Evolutionary conservation across 257 asterid genomes (phyloP), one percentile per base, ranked within the genome.

Genomic region (Primulina huaijiensis): DNA sequence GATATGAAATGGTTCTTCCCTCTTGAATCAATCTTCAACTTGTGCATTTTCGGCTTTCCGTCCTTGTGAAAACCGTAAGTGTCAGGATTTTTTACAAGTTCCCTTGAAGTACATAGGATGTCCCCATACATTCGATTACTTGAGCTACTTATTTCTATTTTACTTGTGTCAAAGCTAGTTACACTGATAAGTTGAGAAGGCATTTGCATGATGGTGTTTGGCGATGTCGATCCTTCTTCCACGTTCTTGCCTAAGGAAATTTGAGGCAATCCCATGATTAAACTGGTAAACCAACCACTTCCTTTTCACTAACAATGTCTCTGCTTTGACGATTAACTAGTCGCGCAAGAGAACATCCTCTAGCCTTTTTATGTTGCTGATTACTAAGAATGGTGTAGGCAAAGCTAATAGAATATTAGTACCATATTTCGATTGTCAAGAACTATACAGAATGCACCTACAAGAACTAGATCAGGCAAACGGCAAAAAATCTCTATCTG

Each of bases 191-290:
- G 78, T 56, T 65, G 84, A 62, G 79, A 40, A 2, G 87, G 89
- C 31, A 80, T 60, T 63, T 83, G 89, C 69, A 74, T 77, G 75
- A 80, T 79, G 60, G 90, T 72, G 82, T 87, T 76, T 73, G 79
- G 64, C 62, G 90, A 68, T 60, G 83, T 70, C 12, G 89, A 72
- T 74, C 78, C 86, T 80, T 88, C 96, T 76, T 90, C 96, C 7
- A 83, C 78, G 69, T 74, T 66, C 56, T 76, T 80, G 46, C 86
- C 80, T 5, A 94, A 81, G 62, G 92, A 79, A 68, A 85, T 78
- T 70, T 88, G 96, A 72, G 97, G 97, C 79, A 90, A 82, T 25
- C 97, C 97, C 97, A 90, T 90, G 77, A 55, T 72, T 75, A 55
- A 78, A 52, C 19, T 8, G 29, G 73, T 37, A 62, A 31, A 30